Evolutionary conservation across 2,329 filamentous ascomycete genomes (phyloP).

Genomic region (Leptographium radiaticola): DNA sequence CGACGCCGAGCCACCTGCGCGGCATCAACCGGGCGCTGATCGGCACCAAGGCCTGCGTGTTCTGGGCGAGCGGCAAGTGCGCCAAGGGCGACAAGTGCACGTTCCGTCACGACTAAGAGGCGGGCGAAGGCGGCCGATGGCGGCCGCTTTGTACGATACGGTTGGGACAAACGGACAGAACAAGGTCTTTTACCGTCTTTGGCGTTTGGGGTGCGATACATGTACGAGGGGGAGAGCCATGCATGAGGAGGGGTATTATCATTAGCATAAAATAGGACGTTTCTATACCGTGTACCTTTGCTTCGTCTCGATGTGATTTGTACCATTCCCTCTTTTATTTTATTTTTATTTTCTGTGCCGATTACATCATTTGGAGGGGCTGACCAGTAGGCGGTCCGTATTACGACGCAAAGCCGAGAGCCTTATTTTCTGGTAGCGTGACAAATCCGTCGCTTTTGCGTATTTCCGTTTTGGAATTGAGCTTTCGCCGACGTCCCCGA

Average conservation of each 20-base stretch:
- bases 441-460: background rate
- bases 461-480: background rate
- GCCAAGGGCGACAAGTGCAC: slow-evolving; percentile 62
- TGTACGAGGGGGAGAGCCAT: too few species aligned
- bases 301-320: too few species aligned
- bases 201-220: too few species aligned
- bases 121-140: too few species aligned
- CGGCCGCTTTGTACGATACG: too few species aligned
- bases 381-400: background rate
- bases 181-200: too few species aligned
- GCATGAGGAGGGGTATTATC: too few species aligned
- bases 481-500: background rate
- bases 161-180: too few species aligned
- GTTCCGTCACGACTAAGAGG: slow-evolving; percentile 47
- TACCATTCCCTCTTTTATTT: too few species aligned
- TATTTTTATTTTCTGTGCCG: too few species aligned
- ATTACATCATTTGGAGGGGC: background rate
- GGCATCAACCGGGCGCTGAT: slow-evolving; percentile 43
- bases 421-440: background rate
- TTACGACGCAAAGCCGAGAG: background rate
- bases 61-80: slow-evolving; percentile 59
- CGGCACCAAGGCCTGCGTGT: slow-evolving; percentile 56
- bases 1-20: slow-evolving; percentile 21
- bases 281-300: too few species aligned
- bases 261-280: too few species aligned